These are phyloP conservation scores for Bipolaris oryzae DNA, from an alignment of 2,329 filamentous ascomycete species.

Conservation along the genomic window DNA sequence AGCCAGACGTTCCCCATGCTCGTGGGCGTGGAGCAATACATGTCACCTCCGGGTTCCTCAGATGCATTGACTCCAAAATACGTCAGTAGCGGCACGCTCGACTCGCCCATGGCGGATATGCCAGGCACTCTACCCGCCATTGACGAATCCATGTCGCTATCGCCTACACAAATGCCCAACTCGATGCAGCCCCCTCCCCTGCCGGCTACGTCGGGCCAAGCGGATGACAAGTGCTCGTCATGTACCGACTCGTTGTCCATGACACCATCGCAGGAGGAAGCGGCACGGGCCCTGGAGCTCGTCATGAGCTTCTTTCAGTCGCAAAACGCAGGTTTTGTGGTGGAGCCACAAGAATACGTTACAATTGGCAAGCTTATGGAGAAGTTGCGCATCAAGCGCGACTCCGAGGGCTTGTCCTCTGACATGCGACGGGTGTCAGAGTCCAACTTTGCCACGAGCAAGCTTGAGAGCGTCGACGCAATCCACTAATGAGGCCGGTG, in stretches of 20 bases:
- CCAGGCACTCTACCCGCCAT: conserved; percentile 47
- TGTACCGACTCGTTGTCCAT: conserved; percentile 54
- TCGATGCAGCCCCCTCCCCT: conserved; percentile 56
- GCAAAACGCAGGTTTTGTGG: conserved; percentile 69
- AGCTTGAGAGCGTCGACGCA: conserved; percentile 40
- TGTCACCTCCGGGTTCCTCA: conserved; percentile 57
- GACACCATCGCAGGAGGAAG: conserved; percentile 81
- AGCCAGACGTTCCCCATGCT: conserved; percentile 85
- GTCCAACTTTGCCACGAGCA: conserved; percentile 37
- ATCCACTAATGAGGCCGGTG: conserved; percentile 30
- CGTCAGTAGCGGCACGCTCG: conserved; percentile 53
- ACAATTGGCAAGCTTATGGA: conserved; percentile 83
- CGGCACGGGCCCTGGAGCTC: conserved; percentile 78
- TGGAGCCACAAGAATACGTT: conserved; percentile 78
- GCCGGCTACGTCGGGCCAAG: conserved; percentile 47
- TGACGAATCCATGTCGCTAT: conserved; percentile 50
- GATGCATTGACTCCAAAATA: conserved; percentile 64
- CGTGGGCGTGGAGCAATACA: conserved; percentile 64
- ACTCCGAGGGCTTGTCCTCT: conserved; percentile 40
- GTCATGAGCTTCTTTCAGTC: conserved; percentile 82
- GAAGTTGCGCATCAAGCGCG: conserved; percentile 75
- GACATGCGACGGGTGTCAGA: conserved; percentile 47
- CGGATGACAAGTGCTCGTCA: conserved; percentile 28
- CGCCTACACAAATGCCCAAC: conserved; percentile 45
- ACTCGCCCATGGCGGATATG: conserved; percentile 59